These are phyloP conservation scores for Mycosphaerella sp. DNA, from an alignment of 2,329 filamentous ascomycete genomes.

Conservation along the genomic window DNA sequence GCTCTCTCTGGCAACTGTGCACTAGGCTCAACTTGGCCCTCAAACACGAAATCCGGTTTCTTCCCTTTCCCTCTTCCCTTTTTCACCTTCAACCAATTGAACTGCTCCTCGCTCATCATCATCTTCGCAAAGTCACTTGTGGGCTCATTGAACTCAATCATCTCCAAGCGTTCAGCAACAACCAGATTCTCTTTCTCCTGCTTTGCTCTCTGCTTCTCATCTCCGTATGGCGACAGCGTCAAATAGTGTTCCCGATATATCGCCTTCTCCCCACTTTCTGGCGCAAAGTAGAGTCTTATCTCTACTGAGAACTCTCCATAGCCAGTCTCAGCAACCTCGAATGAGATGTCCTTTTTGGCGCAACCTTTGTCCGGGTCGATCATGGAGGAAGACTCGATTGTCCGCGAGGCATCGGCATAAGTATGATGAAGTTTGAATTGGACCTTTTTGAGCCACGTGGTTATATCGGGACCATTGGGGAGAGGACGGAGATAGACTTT, in stretches of 20 bases:
- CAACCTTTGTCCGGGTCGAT: constrained; percentile 8
- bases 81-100: constrained; percentile 48
- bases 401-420: constrained; percentile 84
- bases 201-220: constrained; percentile 63
- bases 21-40: constrained; percentile 54
- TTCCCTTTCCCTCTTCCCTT: constrained; percentile 52
- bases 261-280: constrained; percentile 83
- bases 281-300: constrained; percentile 87
- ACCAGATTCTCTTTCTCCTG: constrained; percentile 61
- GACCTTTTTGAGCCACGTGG: constrained; percentile 92
- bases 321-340: constrained; percentile 83
- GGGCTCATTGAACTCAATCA: constrained; percentile 95
- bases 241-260: constrained; percentile 93
- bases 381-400: constrained; percentile 56
- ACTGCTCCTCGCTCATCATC: constrained; percentile 66
- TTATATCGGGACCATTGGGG: constrained; percentile 77
- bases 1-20: constrained; percentile 66
- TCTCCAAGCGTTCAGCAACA: constrained; percentile 77
- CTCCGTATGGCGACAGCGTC: constrained; percentile 82
- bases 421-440: constrained; percentile 99
- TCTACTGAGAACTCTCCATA: constrained; percentile 99
- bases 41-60: constrained; percentile 46
- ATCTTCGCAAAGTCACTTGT: constrained; percentile 87
- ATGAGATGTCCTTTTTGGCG: constrained; percentile 46
- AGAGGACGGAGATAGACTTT: constrained; percentile 87